Percentiles rank a stretch among this genome's conserved stretches.
Evolutionary conservation across 1,139 yeast species (phyloP).

Genomic region (Wickerhamiella pararugosa): DNA sequence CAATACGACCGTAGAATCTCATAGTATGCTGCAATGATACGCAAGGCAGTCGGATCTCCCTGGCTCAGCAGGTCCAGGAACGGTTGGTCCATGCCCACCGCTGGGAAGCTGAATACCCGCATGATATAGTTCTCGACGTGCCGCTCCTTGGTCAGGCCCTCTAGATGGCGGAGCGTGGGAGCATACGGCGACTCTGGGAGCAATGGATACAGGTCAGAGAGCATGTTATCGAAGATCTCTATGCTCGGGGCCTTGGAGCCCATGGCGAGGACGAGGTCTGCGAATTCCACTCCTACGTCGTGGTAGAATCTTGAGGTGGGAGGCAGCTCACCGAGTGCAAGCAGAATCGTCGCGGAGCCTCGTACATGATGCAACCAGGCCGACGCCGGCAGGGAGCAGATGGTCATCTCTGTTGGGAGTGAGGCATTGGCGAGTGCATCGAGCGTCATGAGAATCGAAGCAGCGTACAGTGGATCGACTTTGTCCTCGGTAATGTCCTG

Average conservation of each 20-base stretch:
- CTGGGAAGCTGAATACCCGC: constrained; percentile 87
- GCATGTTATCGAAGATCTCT: constrained; percentile 10
- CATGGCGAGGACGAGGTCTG: constrained; percentile 9
- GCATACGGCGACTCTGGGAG: constrained; percentile 71
- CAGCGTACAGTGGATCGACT: constrained; percentile 85
- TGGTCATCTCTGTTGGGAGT: constrained; percentile 33
- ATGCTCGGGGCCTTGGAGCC: constrained; percentile 3
- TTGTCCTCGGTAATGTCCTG: constrained; percentile 68
- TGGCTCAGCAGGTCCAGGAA: constrained; percentile 62
- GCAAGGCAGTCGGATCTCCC: constrained; percentile 76
- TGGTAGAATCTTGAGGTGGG: constrained; percentile 35
- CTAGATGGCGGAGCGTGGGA: constrained; percentile 71
- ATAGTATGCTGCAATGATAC: constrained; percentile 80
- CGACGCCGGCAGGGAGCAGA: constrained; percentile 58
- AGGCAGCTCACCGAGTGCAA: constrained; percentile 89
- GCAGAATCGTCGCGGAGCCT: constrained; percentile 88
- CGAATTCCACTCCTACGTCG: constrained; percentile 42
- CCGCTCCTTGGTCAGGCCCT: constrained; percentile 62
- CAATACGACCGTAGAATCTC: constrained; percentile 67
- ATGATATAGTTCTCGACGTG: constrained; percentile 74
- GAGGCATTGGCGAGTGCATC: constrained; percentile 91
- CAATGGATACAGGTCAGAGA: constrained; percentile 64
- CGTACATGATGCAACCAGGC: constrained; percentile 97
- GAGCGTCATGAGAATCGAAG: constrained; percentile 77
- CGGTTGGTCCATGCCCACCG: constrained; percentile 55